Conservation (phyloP, 371 early-diverging fungal genomes). For the Haplosporangium sp. region DNA sequence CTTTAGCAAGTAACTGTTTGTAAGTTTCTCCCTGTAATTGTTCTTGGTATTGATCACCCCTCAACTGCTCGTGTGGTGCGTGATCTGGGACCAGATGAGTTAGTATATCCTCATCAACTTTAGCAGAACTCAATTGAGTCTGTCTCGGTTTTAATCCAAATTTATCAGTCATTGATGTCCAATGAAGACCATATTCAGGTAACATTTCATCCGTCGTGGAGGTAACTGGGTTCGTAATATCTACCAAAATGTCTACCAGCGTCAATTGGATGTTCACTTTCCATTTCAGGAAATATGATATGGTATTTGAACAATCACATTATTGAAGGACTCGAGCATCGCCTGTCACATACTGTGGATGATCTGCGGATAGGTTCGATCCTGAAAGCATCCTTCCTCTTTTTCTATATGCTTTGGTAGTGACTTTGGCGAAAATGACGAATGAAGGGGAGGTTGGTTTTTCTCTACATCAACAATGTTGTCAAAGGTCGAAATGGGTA, state of each 20-base stretch:
- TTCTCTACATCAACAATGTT: no score
- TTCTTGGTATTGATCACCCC: not conserved
- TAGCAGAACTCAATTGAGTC: not conserved
- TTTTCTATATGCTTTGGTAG: no score
- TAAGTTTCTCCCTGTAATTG: not conserved
- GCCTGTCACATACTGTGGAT: not conserved
- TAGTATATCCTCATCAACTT: slow-evolving; percentile 26
- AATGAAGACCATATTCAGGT: no score
- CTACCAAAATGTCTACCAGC: no score
- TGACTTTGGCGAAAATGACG: no score
- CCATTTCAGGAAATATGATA: not conserved
- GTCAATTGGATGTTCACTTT: not conserved
- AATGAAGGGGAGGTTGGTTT: no score
- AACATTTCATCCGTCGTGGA: no score
- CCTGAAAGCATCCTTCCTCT: no score
- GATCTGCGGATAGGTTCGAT: no score
- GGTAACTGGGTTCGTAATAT: no score
- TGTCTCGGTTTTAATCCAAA: not conserved
- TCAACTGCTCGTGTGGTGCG: not conserved
- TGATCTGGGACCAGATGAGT: slow-evolving; percentile 11
- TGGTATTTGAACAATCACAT: not conserved
- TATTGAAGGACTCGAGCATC: not conserved
- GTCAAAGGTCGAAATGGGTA: no score
- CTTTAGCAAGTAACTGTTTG: slow-evolving; percentile 8
- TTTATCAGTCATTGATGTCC: not conserved